These are phyloP conservation scores for Saccharomyces cerevisiae DNA, from an alignment of 805 yeast species.

Conservation along the genomic window DNA sequence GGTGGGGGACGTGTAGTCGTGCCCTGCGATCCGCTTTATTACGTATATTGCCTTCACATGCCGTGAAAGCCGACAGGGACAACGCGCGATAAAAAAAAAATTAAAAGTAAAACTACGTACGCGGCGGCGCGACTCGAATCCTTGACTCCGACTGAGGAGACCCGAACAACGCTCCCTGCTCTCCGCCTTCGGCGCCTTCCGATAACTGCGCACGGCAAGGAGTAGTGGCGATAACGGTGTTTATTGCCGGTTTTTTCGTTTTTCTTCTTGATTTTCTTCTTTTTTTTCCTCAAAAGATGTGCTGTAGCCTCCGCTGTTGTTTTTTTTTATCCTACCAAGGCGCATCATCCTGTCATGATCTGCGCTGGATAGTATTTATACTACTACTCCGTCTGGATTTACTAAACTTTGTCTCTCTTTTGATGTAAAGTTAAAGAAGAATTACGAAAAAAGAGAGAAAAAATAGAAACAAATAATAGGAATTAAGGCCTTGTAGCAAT, in stretches of 20 bases:
- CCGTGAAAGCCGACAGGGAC: background rate
- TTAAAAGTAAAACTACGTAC: background rate
- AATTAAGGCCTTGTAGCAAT: background rate
- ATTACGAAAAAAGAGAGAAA: background rate
- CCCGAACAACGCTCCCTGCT: background rate
- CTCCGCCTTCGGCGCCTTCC: background rate
- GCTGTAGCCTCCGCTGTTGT: background rate
- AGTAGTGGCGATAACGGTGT: background rate
- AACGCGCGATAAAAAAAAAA: background rate
- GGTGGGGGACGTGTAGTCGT: background rate
- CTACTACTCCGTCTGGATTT: background rate
- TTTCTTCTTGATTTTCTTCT: background rate
- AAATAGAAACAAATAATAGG: background rate
- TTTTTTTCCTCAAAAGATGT: background rate
- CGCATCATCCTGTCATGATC: background rate
- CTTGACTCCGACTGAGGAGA: background rate
- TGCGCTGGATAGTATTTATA: background rate
- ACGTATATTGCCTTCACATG: constrained; percentile 4
- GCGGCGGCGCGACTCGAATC: too few relatives aligned
- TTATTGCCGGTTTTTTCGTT: background rate
- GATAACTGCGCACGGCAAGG: constrained; percentile 1
- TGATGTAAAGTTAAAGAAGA: background rate
- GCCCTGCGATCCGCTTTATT: constrained; percentile 4
- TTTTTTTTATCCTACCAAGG: background rate
- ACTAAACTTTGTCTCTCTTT: background rate